A percentile compares a stretch with the other conserved stretches of the same genome.
Evolutionary conservation across 805 yeast genomes (phyloP).

Genomic region (Candida verbasci): DNA sequence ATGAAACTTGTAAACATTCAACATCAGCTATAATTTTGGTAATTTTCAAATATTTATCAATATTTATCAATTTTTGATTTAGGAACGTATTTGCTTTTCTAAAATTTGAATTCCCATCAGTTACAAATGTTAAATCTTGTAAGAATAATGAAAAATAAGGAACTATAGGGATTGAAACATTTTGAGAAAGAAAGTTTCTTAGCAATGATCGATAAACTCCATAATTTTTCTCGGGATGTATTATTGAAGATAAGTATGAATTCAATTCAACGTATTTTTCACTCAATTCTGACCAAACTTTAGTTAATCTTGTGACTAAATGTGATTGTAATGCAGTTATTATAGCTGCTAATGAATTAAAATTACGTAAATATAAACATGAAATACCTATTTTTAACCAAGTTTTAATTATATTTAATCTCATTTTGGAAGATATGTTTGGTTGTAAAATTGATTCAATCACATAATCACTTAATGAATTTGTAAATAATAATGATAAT

Average conservation of each 20-base stretch:
- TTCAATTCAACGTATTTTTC: constrained; percentile 59
- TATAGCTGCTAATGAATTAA: constrained; percentile 74
- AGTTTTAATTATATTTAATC: constrained; percentile 53
- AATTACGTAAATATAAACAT: constrained; percentile 67
- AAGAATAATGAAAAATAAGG: constrained; percentile 73
- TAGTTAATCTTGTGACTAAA: constrained; percentile 57
- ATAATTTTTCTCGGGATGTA: constrained; percentile 74
- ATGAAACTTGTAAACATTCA: constrained; percentile 64
- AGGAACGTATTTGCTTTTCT: constrained; percentile 57
- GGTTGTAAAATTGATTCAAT: constrained; percentile 64
- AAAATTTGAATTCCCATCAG: constrained; percentile 73
- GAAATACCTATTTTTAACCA: constrained; percentile 77
- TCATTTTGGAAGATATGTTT: constrained; percentile 39
- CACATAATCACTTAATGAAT: constrained; percentile 67
- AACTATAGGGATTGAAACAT: constrained; percentile 58
- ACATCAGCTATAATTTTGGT: constrained; percentile 63
- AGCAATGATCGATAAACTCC: constrained; percentile 62
- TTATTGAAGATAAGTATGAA: constrained; percentile 59
- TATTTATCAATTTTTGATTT: constrained; percentile 59
- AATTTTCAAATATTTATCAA: constrained; percentile 68
- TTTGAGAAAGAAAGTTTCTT: constrained; percentile 46
- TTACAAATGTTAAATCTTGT: constrained; percentile 76
- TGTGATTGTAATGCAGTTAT: constrained; percentile 74
- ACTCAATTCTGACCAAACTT: constrained; percentile 55
- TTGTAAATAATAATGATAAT: constrained; percentile 62